Evolutionary conservation across 805 yeast species (phyloP).

Genomic region (Lachancea fermentati): DNA sequence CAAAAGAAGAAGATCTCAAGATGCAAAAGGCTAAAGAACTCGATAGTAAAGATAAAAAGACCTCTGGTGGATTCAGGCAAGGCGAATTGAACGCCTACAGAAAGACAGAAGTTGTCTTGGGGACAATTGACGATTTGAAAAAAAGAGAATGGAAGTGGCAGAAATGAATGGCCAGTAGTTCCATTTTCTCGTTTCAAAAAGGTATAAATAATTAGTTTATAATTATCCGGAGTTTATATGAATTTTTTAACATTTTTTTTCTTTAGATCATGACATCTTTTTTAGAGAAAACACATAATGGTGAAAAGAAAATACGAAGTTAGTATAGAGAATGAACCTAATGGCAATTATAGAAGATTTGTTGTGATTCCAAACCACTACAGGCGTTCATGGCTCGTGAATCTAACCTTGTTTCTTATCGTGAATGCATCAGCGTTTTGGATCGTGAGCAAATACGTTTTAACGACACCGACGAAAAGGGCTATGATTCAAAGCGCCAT

Average conservation of each 20-base stretch:
- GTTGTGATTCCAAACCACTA: slow-evolving; percentile 1
- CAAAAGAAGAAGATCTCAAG: slow-evolving; percentile 66
- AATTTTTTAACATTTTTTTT: no score
- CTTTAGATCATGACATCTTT: background rate
- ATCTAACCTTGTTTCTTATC: background rate
- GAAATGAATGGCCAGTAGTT: no score
- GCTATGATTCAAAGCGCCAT: background rate
- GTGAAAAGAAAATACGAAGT: background rate
- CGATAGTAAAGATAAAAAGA: slow-evolving; percentile 45
- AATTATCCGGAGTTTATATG: no score
- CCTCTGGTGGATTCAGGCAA: slow-evolving; percentile 40
- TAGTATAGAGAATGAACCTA: background rate
- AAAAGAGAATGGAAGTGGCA: slow-evolving; percentile 28
- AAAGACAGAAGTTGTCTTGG: slow-evolving; percentile 67
- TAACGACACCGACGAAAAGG: background rate
- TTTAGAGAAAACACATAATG: background rate
- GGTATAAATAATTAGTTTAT: no score
- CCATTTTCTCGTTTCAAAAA: no score
- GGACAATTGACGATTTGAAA: slow-evolving; percentile 42
- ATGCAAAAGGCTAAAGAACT: slow-evolving; percentile 26
- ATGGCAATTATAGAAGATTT: slow-evolving; percentile 1
- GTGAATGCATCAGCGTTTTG: background rate
- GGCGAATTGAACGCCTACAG: slow-evolving; percentile 41
- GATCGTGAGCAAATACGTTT: background rate
- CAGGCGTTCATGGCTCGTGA: background rate